Evolutionary conservation across 208 protist genomes (phyloP).

Genomic region (Leishmania aethiopica): DNA sequence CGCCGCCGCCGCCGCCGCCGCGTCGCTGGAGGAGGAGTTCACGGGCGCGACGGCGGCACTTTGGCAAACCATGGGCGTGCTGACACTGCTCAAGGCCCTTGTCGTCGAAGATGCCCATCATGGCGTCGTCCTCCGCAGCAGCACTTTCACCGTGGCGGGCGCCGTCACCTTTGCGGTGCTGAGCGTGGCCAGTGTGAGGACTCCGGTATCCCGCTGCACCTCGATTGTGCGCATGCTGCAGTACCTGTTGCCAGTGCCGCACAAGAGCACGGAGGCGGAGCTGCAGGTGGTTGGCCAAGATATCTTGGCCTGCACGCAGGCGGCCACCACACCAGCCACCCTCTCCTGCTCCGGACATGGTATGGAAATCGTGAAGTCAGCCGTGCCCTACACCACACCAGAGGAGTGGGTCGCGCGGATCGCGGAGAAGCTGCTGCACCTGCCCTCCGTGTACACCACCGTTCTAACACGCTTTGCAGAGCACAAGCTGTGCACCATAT

Average conservation of each 20-base stretch:
- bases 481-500: slow-evolving; percentile 26
- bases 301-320: background rate
- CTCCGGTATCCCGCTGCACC: slow-evolving; percentile 20
- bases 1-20: background rate
- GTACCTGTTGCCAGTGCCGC: slow-evolving; percentile 41
- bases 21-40: slow-evolving; percentile 12
- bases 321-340: background rate
- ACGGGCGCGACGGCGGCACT: slow-evolving; percentile 28
- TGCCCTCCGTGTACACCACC: slow-evolving; percentile 38
- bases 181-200: slow-evolving; percentile 29
- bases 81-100: slow-evolving; percentile 66
- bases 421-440: slow-evolving; percentile 49
- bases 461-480: slow-evolving; percentile 39
- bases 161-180: slow-evolving; percentile 28
- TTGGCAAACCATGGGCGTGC: slow-evolving; percentile 59
- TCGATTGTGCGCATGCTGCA: slow-evolving; percentile 60
- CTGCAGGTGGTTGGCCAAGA: slow-evolving; percentile 20
- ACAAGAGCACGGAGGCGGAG: slow-evolving; percentile 5
- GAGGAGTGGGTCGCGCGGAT: slow-evolving; percentile 41
- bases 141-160: slow-evolving; percentile 22
- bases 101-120: slow-evolving; percentile 38
- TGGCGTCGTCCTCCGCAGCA: slow-evolving; percentile 13
- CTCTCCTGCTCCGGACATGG: background rate
- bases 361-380: slow-evolving; percentile 7
- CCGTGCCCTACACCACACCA: slow-evolving; percentile 14